Conservation (phyloP, 1,284 basidiomycete genomes). For the Taiwanofungus camphoratus region DNA sequence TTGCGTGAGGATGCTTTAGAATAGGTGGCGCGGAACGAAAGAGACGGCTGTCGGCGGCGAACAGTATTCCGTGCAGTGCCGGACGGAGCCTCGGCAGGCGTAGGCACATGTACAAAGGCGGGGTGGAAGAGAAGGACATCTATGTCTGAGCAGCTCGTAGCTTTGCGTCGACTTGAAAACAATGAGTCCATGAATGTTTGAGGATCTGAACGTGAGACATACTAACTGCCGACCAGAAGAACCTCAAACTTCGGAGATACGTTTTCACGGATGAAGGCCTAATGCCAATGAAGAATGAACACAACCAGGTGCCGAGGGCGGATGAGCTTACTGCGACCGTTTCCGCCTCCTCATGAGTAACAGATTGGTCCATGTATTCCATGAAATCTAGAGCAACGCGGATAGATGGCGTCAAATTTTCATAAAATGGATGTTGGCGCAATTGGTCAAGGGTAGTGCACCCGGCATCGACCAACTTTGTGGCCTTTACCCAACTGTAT, state of each 20-base stretch:
- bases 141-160: conserved; percentile 30
- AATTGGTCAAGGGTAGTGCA: conserved; percentile 37
- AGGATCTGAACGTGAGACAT: conserved; percentile 19
- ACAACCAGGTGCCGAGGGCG: background rate
- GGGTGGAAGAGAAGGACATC: conserved; percentile 41
- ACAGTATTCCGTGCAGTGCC: no score
- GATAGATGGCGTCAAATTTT: conserved; percentile 31
- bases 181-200: background rate
- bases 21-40: conserved; percentile 11
- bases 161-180: conserved; percentile 37
- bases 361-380: conserved; percentile 28
- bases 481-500: conserved; percentile 32
- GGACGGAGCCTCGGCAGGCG: conserved; percentile 15
- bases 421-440: conserved; percentile 29
- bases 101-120: conserved; percentile 31
- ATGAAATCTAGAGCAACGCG: conserved; percentile 33
- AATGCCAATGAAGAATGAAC: conserved; percentile 1
- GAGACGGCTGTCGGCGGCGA: no score
- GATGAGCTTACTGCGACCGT: conserved; percentile 30
- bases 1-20: conserved; percentile 8
- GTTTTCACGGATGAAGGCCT: conserved; percentile 40
- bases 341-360: conserved; percentile 36
- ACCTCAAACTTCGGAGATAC: conserved; percentile 39
- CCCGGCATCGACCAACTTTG: conserved; percentile 39
- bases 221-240: conserved; percentile 45